Evolutionary conservation across 345 rosid genomes (phyloP).

Genomic region (Murraya paniculata): DNA sequence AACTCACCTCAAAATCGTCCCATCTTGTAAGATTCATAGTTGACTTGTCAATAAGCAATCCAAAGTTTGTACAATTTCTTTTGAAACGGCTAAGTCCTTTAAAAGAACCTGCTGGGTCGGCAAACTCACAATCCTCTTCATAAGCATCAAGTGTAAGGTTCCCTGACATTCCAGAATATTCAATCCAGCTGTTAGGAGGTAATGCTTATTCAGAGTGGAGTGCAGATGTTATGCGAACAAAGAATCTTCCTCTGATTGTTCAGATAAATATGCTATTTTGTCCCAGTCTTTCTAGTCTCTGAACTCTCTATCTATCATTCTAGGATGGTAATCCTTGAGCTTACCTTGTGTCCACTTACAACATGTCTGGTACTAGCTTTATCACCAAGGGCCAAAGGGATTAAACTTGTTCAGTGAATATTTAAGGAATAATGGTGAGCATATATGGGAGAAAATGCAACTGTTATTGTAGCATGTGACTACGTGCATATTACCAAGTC

Average conservation of each 20-base stretch:
- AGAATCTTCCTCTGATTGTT: background rate
- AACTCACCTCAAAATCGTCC: constrained; percentile 76
- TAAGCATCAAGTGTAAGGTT: constrained; percentile 67
- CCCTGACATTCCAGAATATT: constrained; percentile 38
- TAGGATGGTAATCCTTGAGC: too few species aligned
- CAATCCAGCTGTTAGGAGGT: background rate
- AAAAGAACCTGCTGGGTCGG: constrained; percentile 98
- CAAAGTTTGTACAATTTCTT: constrained; percentile 89
- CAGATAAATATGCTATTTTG: background rate
- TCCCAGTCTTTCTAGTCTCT: too few species aligned
- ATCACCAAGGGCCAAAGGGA: background rate
- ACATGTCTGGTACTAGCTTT: background rate
- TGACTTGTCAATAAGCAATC: constrained; percentile 69
- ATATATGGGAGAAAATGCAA: background rate
- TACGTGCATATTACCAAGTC: background rate
- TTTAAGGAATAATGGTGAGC: background rate
- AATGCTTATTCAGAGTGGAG: background rate
- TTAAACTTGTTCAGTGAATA: constrained; percentile 1
- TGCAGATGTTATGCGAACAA: background rate
- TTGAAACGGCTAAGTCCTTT: constrained; percentile 82
- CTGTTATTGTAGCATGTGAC: background rate
- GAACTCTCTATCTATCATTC: too few species aligned
- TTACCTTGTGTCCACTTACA: background rate
- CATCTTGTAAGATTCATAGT: constrained; percentile 88
- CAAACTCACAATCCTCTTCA: constrained; percentile 90